phyloP scores from a whole-genome alignment of 2,329 filamentous ascomycete species.

The Aspergillus sp. region DNA sequence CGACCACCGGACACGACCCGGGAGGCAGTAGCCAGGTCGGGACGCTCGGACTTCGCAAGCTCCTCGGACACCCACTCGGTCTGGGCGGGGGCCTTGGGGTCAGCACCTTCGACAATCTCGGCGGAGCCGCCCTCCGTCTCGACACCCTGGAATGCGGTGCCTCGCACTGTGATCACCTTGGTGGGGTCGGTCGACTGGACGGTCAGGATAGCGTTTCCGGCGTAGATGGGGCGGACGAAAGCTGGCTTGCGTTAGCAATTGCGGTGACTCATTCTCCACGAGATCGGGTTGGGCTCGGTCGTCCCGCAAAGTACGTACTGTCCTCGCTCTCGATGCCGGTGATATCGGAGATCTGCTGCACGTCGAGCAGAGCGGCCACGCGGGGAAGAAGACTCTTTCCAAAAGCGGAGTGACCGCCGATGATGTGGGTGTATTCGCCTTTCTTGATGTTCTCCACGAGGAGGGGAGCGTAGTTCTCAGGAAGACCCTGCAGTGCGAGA shows the following conservation, averaged over 20 bases:
- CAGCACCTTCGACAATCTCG: conserved; percentile 73
- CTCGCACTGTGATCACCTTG: conserved; percentile 90
- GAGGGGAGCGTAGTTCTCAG: conserved; percentile 92
- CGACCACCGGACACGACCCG: conserved; percentile 91
- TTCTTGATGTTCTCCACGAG: conserved; percentile 97
- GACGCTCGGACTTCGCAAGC: conserved; percentile 87
- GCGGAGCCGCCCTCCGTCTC: conserved; percentile 72
- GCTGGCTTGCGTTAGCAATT: conserved; percentile 45
- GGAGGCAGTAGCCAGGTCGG: conserved; percentile 84
- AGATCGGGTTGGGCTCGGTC: background rate
- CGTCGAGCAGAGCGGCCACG: conserved; percentile 85
- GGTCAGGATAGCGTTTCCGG: conserved; percentile 94
- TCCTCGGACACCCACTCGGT: conserved; percentile 95
- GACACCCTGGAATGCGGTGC: conserved; percentile 82
- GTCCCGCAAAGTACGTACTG: conserved; percentile 50
- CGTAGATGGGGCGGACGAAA: conserved; percentile 95
- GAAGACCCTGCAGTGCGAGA: conserved; percentile 65
- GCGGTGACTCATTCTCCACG: conserved; percentile 18
- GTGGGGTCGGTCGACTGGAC: conserved; percentile 83
- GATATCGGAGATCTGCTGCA: conserved; percentile 91
- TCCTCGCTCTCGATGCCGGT: conserved; percentile 83
- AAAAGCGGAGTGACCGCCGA: conserved; percentile 90
- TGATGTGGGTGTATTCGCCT: conserved; percentile 86
- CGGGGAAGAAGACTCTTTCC: conserved; percentile 93
- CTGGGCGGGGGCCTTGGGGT: conserved; percentile 71